These are phyloP conservation scores for Inonotus obliquus DNA, from an alignment of 1,284 basidiomycete species.

Conservation along the genomic window DNA sequence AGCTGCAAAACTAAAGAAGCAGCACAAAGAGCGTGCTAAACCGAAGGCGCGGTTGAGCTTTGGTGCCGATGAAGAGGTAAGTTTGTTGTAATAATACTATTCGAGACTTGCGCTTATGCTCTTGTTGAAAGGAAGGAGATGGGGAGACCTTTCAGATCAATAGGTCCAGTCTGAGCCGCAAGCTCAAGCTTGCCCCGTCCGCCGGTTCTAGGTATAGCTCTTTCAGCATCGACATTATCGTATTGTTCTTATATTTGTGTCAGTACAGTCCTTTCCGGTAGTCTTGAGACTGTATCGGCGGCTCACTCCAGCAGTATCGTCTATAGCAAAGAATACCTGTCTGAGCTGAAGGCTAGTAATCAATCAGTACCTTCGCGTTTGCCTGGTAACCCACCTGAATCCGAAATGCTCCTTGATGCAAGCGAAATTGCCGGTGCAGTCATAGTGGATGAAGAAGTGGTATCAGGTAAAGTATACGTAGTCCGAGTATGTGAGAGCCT, in stretches of 20 bases:
- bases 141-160: slow-evolving; percentile 70
- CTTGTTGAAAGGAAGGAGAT: slow-evolving; percentile 44
- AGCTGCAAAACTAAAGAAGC: slow-evolving; percentile 63
- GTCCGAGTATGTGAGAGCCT: background rate
- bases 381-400: slow-evolving; percentile 39
- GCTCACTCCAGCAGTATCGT: slow-evolving; percentile 46
- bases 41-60: slow-evolving; percentile 74
- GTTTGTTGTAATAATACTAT: slow-evolving; percentile 27
- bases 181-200: slow-evolving; percentile 51
- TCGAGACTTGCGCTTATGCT: slow-evolving; percentile 18
- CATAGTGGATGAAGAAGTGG: slow-evolving; percentile 14
- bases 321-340: slow-evolving; percentile 77
- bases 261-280: slow-evolving; percentile 33
- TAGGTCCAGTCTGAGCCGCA: slow-evolving; percentile 69
- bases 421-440: slow-evolving; percentile 38
- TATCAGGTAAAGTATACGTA: slow-evolving; percentile 1
- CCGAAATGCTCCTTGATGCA: slow-evolving; percentile 47
- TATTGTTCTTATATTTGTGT: slow-evolving; percentile 1
- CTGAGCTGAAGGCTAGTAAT: slow-evolving; percentile 80
- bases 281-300: slow-evolving; percentile 50
- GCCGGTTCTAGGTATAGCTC: slow-evolving; percentile 34
- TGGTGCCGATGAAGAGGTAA: slow-evolving; percentile 74
- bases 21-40: slow-evolving; percentile 53
- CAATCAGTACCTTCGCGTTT: slow-evolving; percentile 50
- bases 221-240: slow-evolving; percentile 12